Evolutionary conservation across 371 early-diverging fungal genomes (phyloP).

Genomic region (Amoeboaphelidium occidentale): DNA sequence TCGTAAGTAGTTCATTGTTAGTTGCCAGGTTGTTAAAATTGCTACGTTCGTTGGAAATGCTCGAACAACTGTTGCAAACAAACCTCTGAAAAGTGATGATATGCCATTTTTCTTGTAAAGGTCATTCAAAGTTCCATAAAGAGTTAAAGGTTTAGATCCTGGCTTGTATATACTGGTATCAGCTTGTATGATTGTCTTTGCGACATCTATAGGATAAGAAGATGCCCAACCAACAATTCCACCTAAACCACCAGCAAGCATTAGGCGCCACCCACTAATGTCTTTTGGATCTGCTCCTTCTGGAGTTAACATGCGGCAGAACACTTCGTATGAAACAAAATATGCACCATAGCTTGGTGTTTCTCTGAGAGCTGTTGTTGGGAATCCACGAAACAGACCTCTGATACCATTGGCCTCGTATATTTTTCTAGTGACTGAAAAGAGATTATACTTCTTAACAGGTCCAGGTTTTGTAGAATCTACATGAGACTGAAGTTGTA

Average conservation of each 20-base stretch:
- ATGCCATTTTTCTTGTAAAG: slow-evolving; percentile 32
- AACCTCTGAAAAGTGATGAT: slow-evolving; percentile 34
- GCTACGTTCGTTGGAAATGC: slow-evolving; percentile 69
- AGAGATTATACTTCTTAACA: background rate
- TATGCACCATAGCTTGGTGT: slow-evolving; percentile 61
- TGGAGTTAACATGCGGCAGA: slow-evolving; percentile 17
- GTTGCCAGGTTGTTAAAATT: slow-evolving; percentile 36
- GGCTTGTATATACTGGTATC: slow-evolving; percentile 1
- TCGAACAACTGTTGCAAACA: slow-evolving; percentile 45
- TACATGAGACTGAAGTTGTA: background rate
- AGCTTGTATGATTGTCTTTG: slow-evolving; percentile 46
- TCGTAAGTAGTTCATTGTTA: slow-evolving; percentile 19
- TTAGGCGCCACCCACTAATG: slow-evolving; percentile 22
- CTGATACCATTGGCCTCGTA: slow-evolving; percentile 27
- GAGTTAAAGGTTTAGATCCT: background rate
- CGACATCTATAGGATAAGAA: slow-evolving; percentile 52
- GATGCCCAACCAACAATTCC: slow-evolving; percentile 51
- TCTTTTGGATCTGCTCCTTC: slow-evolving; percentile 15
- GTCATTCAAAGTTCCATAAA: slow-evolving; percentile 1
- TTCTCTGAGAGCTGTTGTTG: slow-evolving; percentile 34
- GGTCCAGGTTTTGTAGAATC: slow-evolving; percentile 2
- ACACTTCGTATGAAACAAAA: slow-evolving; percentile 38
- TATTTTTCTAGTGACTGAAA: slow-evolving; percentile 13
- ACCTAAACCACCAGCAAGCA: slow-evolving; percentile 44
- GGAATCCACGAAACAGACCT: slow-evolving; percentile 35